These are phyloP conservation scores for Arthrinium puccinioides DNA, from an alignment of 2,329 filamentous ascomycete species.

Conservation along the genomic window DNA sequence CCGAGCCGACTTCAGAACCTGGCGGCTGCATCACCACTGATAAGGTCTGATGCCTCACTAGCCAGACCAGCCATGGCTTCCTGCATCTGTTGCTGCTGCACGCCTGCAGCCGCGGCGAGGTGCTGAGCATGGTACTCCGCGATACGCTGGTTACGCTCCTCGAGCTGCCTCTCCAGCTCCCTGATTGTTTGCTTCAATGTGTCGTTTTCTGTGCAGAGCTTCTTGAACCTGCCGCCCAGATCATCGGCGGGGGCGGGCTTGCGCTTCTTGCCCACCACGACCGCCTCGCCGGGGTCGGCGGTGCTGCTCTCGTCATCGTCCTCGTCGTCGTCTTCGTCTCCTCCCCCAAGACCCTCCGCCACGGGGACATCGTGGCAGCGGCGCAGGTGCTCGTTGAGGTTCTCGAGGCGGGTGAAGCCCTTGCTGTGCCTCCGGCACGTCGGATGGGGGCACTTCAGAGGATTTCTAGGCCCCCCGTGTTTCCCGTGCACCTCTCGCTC, in stretches of 20 bases:
- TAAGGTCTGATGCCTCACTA: too few species aligned
- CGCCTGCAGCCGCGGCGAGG: too few species aligned
- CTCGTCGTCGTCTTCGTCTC: constrained; percentile 19
- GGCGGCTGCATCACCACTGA: too few species aligned
- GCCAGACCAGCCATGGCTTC: too few species aligned
- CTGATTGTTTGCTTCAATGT: too few species aligned
- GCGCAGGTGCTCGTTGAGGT: constrained; percentile 86
- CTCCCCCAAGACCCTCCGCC: constrained; percentile 17
- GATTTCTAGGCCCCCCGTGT: constrained; percentile 81
- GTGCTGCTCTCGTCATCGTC: constrained; percentile 32
- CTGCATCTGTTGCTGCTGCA: too few species aligned
- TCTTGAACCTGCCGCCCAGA: constrained; percentile 58
- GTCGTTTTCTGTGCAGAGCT: constrained; percentile 54
- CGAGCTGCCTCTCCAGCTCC: too few species aligned
- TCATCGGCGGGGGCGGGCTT: constrained; percentile 40
- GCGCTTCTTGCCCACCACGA: constrained; percentile 35
- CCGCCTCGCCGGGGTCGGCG: constrained; percentile 8
- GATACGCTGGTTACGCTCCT: too few species aligned
- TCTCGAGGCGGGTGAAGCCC: constrained; percentile 89
- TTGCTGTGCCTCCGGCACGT: constrained; percentile 86
- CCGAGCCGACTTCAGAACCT: too few species aligned
- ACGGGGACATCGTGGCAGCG: constrained; percentile 66
- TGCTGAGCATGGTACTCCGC: too few species aligned
- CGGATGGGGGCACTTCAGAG: constrained; percentile 74
- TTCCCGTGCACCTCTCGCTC: constrained; percentile 91